Base-by-base conservation (phyloP, 495 filamentous ascomycete genomes). In the Penicillium bialowiezense region DNA sequence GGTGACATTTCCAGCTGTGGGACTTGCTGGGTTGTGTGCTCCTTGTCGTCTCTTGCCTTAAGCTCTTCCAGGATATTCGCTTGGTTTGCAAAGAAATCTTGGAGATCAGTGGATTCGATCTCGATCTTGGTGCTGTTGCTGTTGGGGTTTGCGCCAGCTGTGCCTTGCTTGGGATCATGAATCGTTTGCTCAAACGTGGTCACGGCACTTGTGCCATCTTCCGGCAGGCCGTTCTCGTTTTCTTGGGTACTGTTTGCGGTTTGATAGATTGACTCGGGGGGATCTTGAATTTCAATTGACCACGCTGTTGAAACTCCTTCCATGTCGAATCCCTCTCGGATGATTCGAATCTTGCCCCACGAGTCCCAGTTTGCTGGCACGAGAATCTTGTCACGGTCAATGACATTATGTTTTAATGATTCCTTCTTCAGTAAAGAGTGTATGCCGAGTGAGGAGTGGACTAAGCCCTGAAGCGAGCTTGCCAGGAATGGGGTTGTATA, bases 281-380 rank as follows among this genome's bases (percentile, higher is more conserved):
- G 73, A 36, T 82, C 77, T 50, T 87, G 78, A 44, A 93, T 85
- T 55, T 97, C 91, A 39, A 86, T 77, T 14, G 83, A 82, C 91
- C 91, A 97, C 14, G 84, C 88, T 38, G 80, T 83, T 58, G 87
- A 92, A 26, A 91, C 81, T 5, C 78, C 80, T 71, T 98, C 93
- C 36, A 95, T 87, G 52, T 96, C 90, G 60, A 97, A 97, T 12
- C 87, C 89, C 71, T 97, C 95, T n/a, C 89, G 78, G 14, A 97
- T 74, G 33, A 97, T 88, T 17, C 91, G 80, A 50, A 99, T 96
- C 68, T 97, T 99, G 21, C 89, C 92, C 90, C 92, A 97, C 0
- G 91, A 96, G 66, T 99, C 93, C 95, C 95, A 97, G 63, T 96
- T 95, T 9, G 90, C 86, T 3, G 93, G 95, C 2, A 99, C 84